phyloP scores from a whole-genome alignment of 2,329 filamentous ascomycete genomes.

The Corniculantispora saksenae region DNA sequence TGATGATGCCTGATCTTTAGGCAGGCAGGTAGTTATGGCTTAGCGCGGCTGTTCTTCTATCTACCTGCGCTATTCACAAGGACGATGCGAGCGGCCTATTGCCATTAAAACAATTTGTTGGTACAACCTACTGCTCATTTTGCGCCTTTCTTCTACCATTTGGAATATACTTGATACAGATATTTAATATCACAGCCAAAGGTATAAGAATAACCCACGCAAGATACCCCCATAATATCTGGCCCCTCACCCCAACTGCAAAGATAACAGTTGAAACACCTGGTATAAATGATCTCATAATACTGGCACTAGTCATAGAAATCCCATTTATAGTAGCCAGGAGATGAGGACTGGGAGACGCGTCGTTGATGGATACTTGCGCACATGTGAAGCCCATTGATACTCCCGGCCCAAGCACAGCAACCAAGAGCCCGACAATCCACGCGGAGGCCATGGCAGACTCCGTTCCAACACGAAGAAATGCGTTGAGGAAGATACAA shows the following conservation, averaged over 20 bases:
- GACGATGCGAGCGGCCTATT: too few relatives aligned
- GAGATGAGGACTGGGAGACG: conserved; percentile 62
- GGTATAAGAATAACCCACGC: conserved; percentile 8
- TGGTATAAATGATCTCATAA: conserved; percentile 65
- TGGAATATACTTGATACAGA: conserved; percentile 9
- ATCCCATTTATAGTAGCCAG: conserved; percentile 71
- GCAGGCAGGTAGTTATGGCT: too few relatives aligned
- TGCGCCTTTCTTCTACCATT: neutral
- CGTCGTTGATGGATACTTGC: conserved; percentile 75
- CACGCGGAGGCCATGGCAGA: conserved; percentile 54
- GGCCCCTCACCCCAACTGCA: conserved; percentile 63
- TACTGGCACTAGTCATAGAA: conserved; percentile 59
- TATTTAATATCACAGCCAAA: neutral
- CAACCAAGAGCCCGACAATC: conserved; percentile 44
- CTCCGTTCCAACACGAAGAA: conserved; percentile 39
- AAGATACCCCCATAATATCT: conserved; percentile 61
- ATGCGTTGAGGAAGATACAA: conserved; percentile 57
- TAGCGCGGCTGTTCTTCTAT: too few relatives aligned
- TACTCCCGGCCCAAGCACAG: conserved; percentile 58
- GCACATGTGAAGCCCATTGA: conserved; percentile 70
- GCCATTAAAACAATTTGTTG: neutral
- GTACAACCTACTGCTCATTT: neutral
- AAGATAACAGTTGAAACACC: conserved; percentile 67
- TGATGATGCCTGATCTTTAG: too few relatives aligned
- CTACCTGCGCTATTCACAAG: too few relatives aligned